Percentiles rank a stretch among this genome's conserved stretches.
Conservation (phyloP, 2,329 filamentous ascomycete genomes). For the Xylariaceae sp. region DNA sequence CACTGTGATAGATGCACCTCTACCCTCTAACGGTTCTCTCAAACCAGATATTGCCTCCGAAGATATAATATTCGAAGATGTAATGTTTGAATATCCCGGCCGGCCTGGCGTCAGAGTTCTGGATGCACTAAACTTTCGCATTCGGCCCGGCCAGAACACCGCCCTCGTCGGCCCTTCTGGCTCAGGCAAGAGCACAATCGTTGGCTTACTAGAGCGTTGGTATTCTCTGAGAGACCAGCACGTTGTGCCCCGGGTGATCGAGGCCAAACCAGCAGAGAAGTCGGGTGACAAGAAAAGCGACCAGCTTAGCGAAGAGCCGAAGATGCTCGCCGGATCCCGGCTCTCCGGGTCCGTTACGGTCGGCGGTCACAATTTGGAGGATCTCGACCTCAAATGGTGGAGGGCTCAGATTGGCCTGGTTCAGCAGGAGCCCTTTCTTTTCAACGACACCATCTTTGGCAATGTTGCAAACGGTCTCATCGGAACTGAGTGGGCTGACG, state of each 20-base stretch:
- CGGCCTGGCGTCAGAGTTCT: conserved; percentile 63
- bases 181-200: conserved; percentile 71
- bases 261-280: conserved; percentile 37
- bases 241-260: conserved; percentile 45
- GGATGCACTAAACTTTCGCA: conserved; percentile 55
- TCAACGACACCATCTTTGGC: conserved; percentile 62
- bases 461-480: conserved; percentile 62
- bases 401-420: conserved; percentile 62
- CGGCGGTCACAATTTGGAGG: conserved; percentile 51
- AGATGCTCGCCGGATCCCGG: conserved; percentile 22
- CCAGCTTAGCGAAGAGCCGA: conserved; percentile 24
- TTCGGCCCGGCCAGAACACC: conserved; percentile 64
- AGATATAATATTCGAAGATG: conserved; percentile 60
- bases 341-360: conserved; percentile 37
- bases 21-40: conserved; percentile 41
- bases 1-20: conserved; percentile 50
- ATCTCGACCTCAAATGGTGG: conserved; percentile 64
- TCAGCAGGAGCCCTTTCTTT: conserved; percentile 66
- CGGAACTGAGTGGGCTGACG: conserved; percentile 51
- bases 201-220: conserved; percentile 69
- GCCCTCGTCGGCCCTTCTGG: conserved; percentile 73
- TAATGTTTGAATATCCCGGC: conserved; percentile 70
- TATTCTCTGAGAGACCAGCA: conserved; percentile 60
- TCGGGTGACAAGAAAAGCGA: conserved; percentile 31
- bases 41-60: conserved; percentile 46